These are phyloP conservation scores for Neopestalotiopsis rosae DNA, from an alignment of 2,329 filamentous ascomycete genomes.

Conservation along the genomic window DNA sequence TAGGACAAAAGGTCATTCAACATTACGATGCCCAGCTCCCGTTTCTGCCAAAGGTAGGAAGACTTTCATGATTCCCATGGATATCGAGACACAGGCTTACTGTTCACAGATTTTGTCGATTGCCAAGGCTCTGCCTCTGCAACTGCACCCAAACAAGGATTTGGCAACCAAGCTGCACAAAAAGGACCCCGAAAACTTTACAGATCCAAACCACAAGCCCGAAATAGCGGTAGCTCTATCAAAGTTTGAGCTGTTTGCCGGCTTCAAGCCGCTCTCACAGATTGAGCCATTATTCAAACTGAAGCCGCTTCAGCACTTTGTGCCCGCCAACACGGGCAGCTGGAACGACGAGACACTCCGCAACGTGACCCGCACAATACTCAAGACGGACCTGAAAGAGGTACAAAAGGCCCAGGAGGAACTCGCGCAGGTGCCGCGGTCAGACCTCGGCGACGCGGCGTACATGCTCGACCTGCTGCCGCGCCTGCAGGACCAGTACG, in stretches of 20 bases:
- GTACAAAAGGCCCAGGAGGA: constrained; percentile 59
- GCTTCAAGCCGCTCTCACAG: constrained; percentile 70
- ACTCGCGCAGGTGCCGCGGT: constrained; percentile 52
- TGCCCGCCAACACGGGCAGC: constrained; percentile 47
- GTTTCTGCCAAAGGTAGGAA: constrained; percentile 67
- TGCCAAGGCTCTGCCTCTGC: constrained; percentile 74
- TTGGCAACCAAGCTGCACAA: constrained; percentile 69
- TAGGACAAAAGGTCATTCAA: constrained; percentile 66
- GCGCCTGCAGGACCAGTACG: constrained; percentile 69
- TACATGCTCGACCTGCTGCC: constrained; percentile 71
- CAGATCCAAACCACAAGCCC: constrained; percentile 78
- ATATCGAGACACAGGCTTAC: neutral
- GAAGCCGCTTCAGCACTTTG: constrained; percentile 57
- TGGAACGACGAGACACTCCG: constrained; percentile 66
- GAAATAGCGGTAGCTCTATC: constrained; percentile 77
- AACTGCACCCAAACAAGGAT: constrained; percentile 75
- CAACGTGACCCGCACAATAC: constrained; percentile 58
- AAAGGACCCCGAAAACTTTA: constrained; percentile 68
- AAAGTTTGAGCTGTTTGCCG: constrained; percentile 77
- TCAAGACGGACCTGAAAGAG: constrained; percentile 56
- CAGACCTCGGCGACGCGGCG: constrained; percentile 53
- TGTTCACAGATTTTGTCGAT: constrained; percentile 74
- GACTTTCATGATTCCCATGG: neutral
- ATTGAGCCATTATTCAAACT: constrained; percentile 65
- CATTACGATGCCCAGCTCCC: constrained; percentile 71